Conservation (phyloP, 1,284 basidiomycete genomes). For the Irpex sp. region DNA sequence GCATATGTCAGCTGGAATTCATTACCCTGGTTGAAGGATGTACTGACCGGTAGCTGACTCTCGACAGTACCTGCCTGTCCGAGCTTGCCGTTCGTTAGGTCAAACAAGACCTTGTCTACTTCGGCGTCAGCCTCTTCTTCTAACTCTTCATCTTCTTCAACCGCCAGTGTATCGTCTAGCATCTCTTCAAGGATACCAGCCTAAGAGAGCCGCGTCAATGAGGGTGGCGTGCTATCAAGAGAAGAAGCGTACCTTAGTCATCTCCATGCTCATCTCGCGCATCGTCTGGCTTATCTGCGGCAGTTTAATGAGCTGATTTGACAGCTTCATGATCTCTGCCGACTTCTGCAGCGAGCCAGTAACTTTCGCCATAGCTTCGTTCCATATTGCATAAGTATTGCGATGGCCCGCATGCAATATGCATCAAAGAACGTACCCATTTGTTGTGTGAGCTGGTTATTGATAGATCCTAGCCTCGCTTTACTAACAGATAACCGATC, state of each 20-base stretch:
- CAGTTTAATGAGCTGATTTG: constrained; percentile 87
- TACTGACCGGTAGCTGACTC: constrained; percentile 76
- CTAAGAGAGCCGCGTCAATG: constrained; percentile 35
- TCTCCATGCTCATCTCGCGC: constrained; percentile 98
- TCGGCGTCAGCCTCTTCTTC: constrained; percentile 97
- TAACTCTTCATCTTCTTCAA: constrained; percentile 91
- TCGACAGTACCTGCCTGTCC: constrained; percentile 78
- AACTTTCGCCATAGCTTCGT: constrained; percentile 91
- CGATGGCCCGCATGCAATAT: background rate
- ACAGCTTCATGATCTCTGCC: constrained; percentile 98
- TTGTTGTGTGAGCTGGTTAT: constrained; percentile 90
- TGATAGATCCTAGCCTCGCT: constrained; percentile 89
- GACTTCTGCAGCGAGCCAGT: constrained; percentile 96
- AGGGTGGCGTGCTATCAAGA: background rate
- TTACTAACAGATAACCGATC: constrained; percentile 91
- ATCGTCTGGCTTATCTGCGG: constrained; percentile 92
- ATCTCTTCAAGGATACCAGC: constrained; percentile 94
- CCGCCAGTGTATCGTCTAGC: constrained; percentile 82
- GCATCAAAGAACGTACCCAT: constrained; percentile 56
- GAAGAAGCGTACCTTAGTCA: constrained; percentile 79
- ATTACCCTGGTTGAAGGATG: background rate
- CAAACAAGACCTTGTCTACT: constrained; percentile 95
- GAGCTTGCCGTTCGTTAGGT: constrained; percentile 94
- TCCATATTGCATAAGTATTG: background rate
- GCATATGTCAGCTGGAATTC: background rate